These are phyloP conservation scores for Tetracladium setigerum DNA, from an alignment of 495 filamentous ascomycete species.

Conservation along the genomic window DNA sequence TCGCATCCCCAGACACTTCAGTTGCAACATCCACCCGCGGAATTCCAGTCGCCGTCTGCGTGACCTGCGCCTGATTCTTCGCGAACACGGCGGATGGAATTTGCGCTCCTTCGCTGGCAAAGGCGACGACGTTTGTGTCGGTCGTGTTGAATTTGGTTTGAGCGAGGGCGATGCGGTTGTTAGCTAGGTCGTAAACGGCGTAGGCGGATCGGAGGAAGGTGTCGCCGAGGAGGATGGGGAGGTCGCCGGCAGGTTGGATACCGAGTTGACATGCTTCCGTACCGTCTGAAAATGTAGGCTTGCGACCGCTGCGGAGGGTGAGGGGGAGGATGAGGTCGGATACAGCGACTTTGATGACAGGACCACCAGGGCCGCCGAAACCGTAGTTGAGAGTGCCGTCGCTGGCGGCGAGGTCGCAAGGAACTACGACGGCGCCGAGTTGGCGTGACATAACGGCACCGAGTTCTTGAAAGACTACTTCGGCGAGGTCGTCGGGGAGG, in stretches of 20 bases:
- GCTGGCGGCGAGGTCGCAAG: constrained; percentile 59
- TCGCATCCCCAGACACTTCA: constrained; percentile 1
- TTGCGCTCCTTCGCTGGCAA: constrained; percentile 37
- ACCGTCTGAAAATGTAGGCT: constrained; percentile 48
- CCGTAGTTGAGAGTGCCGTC: constrained; percentile 63
- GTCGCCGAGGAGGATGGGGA: constrained; percentile 74
- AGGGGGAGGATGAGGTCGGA: constrained; percentile 68
- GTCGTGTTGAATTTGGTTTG: constrained; percentile 83
- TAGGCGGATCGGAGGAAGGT: constrained; percentile 92
- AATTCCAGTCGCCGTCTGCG: constrained; percentile 21
- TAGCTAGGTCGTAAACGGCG: constrained; percentile 86
- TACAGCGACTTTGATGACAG: constrained; percentile 64
- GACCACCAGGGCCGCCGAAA: constrained; percentile 52
- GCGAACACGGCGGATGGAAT: constrained; percentile 43
- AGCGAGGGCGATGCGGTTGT: constrained; percentile 81
- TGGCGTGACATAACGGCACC: constrained; percentile 45
- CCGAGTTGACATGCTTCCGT: constrained; percentile 63
- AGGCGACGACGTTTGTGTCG: constrained; percentile 41
- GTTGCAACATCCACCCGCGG: constrained; percentile 7
- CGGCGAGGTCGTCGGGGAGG: constrained; percentile 62
- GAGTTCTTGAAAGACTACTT: constrained; percentile 60
- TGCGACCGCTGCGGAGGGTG: constrained; percentile 39
- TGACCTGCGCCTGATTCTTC: constrained; percentile 31
- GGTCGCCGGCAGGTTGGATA: constrained; percentile 57
- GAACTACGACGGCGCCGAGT: constrained; percentile 52